phyloP scores from a whole-genome alignment of 768 basidiomycete species.

The Xerocomus spinulosus region DNA sequence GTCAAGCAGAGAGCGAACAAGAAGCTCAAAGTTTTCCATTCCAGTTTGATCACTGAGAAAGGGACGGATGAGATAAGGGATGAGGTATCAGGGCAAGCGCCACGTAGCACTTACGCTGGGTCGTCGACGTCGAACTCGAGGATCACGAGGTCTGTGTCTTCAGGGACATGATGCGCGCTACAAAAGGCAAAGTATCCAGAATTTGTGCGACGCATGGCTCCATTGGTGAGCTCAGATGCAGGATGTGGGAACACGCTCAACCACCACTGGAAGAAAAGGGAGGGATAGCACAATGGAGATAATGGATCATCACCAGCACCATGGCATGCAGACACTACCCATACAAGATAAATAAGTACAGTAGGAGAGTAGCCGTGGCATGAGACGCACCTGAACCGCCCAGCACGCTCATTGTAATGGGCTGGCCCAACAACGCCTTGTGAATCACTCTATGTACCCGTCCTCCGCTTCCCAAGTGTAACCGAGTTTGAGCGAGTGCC shows the following conservation, averaged over 20 bases:
- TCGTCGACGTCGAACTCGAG: constrained; percentile 94
- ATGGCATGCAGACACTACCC: constrained; percentile 86
- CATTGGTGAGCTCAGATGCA: constrained; percentile 95
- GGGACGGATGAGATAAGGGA: background rate
- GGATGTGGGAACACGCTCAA: constrained; percentile 97
- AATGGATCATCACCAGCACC: constrained; percentile 91
- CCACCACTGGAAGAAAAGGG: constrained; percentile 98
- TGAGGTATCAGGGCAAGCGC: background rate
- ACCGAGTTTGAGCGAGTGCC: constrained; percentile 64
- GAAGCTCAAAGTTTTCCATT: constrained; percentile 85
- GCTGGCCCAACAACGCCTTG: constrained; percentile 78
- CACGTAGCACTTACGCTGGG: constrained; percentile 54
- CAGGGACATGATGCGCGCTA: constrained; percentile 88
- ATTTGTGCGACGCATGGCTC: constrained; percentile 87
- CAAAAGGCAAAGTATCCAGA: constrained; percentile 96
- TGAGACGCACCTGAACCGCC: constrained; percentile 75
- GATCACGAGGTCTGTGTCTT: constrained; percentile 90
- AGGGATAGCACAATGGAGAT: constrained; percentile 81
- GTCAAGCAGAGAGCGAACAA: constrained; percentile 86
- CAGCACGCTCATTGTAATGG: constrained; percentile 84
- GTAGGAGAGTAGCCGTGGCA: background rate
- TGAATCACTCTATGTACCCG: constrained; percentile 79
- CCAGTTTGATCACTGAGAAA: constrained; percentile 56
- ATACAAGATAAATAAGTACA: background rate
- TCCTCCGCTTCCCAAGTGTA: constrained; percentile 77